Conservation (phyloP, 2,329 filamentous ascomycete genomes). For the Microsporum canis region DNA sequence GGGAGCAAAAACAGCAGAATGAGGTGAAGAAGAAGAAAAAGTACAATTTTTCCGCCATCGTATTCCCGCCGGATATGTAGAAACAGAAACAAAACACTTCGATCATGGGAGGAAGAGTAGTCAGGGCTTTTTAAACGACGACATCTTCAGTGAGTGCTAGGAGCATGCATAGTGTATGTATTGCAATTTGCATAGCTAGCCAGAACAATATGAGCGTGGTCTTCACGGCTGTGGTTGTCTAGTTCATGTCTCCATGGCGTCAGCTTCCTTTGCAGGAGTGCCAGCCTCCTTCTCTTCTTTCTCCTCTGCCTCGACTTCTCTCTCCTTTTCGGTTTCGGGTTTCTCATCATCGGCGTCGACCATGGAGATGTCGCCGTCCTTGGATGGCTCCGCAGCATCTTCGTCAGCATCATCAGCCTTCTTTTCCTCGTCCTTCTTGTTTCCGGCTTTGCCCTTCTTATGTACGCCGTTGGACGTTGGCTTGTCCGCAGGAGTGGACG, state of each 20-base stretch:
- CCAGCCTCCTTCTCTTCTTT: slow-evolving; percentile 2
- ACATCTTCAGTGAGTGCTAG: not conserved
- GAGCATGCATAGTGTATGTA: not conserved
- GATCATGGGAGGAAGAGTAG: not conserved
- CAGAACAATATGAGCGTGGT: not conserved
- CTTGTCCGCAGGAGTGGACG: slow-evolving; percentile 12
- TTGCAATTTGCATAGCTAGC: not conserved
- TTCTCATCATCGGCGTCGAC: slow-evolving; percentile 11
- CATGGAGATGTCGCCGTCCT: slow-evolving; percentile 13
- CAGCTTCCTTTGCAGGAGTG: not conserved
- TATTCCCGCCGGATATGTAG: not conserved
- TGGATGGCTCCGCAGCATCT: slow-evolving; percentile 21
- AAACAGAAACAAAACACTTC: not conserved
- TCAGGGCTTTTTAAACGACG: not conserved
- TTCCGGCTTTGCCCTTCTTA: slow-evolving; percentile 20
- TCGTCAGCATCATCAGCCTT: slow-evolving; percentile 18
- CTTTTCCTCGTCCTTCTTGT: slow-evolving; percentile 18
- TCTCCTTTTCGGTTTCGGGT: slow-evolving; percentile 5
- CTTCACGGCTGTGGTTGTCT: not conserved
- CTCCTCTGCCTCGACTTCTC: not conserved
- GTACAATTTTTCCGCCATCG: not conserved
- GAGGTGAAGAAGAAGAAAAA: not conserved
- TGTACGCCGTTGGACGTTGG: slow-evolving; percentile 33
- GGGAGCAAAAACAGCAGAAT: not conserved
- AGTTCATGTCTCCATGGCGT: slow-evolving; percentile 1